A percentile compares a stretch with the other conserved stretches of the same genome.
Conservation (phyloP, 768 basidiomycete genomes). For the Pleurotus djamor region DNA sequence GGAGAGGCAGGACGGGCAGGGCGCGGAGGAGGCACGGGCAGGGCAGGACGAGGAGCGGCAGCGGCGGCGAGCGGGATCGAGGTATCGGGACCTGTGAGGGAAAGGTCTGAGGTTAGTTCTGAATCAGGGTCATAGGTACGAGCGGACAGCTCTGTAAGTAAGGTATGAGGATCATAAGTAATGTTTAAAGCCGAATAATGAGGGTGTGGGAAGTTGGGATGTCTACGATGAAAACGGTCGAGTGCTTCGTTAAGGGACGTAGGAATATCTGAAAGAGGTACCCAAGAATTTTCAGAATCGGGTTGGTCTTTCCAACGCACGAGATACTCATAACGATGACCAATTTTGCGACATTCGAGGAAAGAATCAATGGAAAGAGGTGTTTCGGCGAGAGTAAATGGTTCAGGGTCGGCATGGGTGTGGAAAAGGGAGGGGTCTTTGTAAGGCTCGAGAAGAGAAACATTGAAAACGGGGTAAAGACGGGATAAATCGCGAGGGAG, state of each 20-base stretch:
- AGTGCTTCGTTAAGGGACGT: slow-evolving; percentile 22
- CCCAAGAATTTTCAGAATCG: slow-evolving; percentile 30
- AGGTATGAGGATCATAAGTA: background rate
- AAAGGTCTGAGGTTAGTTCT: background rate
- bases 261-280: slow-evolving; percentile 31
- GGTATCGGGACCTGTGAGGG: slow-evolving; percentile 1
- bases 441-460: slow-evolving; percentile 31
- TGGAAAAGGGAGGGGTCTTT: slow-evolving; percentile 27
- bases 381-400: background rate
- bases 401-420: background rate
- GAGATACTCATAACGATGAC: slow-evolving; percentile 33
- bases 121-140: background rate
- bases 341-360: slow-evolving; percentile 28
- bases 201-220: slow-evolving; percentile 11
- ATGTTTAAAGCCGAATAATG: background rate
- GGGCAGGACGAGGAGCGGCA: background rate
- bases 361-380: slow-evolving; percentile 12
- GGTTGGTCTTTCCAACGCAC: slow-evolving; percentile 21
- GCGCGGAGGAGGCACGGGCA: slow-evolving; percentile 3
- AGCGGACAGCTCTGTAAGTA: background rate
- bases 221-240: slow-evolving; percentile 29
- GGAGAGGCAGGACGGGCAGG: slow-evolving; percentile 11
- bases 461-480: slow-evolving; percentile 38
- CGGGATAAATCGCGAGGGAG: slow-evolving; percentile 25
- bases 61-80: background rate